Conservation (phyloP, 495 filamentous ascomycete species). For the Pyronema omphalodes region DNA sequence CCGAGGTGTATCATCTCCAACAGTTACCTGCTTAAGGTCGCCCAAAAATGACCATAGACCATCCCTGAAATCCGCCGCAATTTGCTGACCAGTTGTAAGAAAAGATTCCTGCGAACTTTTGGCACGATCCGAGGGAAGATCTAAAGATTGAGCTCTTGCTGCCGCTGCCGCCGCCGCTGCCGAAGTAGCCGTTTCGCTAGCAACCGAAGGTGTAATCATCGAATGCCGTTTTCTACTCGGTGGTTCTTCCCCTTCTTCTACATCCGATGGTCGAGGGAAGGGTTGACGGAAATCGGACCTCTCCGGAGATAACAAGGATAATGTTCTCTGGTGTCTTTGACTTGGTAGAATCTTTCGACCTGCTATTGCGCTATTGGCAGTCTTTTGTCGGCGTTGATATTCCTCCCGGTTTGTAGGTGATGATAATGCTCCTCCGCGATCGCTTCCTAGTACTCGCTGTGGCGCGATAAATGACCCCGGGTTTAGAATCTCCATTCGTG, state of each 20-base stretch:
- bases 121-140: not conserved
- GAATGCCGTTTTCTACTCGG: constrained; percentile 13
- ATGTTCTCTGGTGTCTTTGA: constrained; percentile 41
- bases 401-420: constrained; percentile 20
- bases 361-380: constrained; percentile 23
- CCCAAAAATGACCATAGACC: constrained; percentile 96
- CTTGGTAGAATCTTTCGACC: constrained; percentile 44
- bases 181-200: constrained; percentile 11
- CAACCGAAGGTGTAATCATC: constrained; percentile 8
- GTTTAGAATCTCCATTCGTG: constrained; percentile 43
- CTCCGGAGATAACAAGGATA: constrained; percentile 69
- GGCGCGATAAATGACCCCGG: constrained; percentile 33
- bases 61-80: constrained; percentile 74
- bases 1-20: constrained; percentile 52
- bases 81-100: constrained; percentile 56
- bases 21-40: constrained; percentile 82
- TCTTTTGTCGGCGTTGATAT: constrained; percentile 20
- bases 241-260: constrained; percentile 4
- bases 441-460: constrained; percentile 20
- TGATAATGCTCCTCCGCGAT: constrained; percentile 16
- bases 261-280: constrained; percentile 22
- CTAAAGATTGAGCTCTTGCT: constrained; percentile 1
- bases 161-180: not conserved
- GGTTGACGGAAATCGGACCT: constrained; percentile 25
- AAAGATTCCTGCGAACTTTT: constrained; percentile 31